A percentile compares a stretch with the other conserved stretches of the same genome.
These are phyloP conservation scores for Setaria viridis DNA, from an alignment of 202 grass and related monocot species.

Conservation along the genomic window DNA sequence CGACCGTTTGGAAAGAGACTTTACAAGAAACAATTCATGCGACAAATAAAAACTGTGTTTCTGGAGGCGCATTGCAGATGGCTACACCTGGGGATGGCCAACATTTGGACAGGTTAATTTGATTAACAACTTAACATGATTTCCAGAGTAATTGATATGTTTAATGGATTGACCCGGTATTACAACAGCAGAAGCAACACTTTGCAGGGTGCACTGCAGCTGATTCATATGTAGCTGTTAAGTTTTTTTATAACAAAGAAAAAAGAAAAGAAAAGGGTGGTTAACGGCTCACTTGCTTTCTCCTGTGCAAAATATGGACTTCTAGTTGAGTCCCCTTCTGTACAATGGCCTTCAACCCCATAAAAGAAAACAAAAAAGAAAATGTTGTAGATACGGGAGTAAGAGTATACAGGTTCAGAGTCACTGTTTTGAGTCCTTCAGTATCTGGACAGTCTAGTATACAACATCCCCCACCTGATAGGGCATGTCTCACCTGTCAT, in stretches of 20 bases:
- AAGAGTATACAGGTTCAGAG: conserved; percentile 59
- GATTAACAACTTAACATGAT: conserved; percentile 29
- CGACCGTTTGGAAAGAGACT: background rate
- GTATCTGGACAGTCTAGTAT: conserved; percentile 49
- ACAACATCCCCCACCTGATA: conserved; percentile 43
- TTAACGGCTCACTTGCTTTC: conserved; percentile 49
- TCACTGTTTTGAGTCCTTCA: conserved; percentile 39
- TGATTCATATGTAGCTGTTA: conserved; percentile 38
- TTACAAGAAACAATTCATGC: background rate
- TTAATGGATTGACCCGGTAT: conserved; percentile 34
- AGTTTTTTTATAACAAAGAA: background rate
- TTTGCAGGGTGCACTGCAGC: conserved; percentile 37
- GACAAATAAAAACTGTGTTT: no score
- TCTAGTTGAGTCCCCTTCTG: conserved; percentile 63
- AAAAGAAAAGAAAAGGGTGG: conserved; percentile 2
- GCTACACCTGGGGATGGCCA: background rate
- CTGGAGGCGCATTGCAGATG: background rate
- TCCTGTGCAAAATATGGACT: conserved; percentile 54
- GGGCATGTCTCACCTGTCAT: conserved; percentile 53
- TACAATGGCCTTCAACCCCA: conserved; percentile 57
- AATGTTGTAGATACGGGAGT: conserved; percentile 42
- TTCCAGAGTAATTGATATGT: conserved; percentile 33
- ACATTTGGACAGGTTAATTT: conserved; percentile 22
- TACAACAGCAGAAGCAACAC: conserved; percentile 29
- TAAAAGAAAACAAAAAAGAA: conserved; percentile 13